phyloP scores from a whole-genome alignment of 495 filamentous ascomycete species.

The Trichoderma gamsii region DNA sequence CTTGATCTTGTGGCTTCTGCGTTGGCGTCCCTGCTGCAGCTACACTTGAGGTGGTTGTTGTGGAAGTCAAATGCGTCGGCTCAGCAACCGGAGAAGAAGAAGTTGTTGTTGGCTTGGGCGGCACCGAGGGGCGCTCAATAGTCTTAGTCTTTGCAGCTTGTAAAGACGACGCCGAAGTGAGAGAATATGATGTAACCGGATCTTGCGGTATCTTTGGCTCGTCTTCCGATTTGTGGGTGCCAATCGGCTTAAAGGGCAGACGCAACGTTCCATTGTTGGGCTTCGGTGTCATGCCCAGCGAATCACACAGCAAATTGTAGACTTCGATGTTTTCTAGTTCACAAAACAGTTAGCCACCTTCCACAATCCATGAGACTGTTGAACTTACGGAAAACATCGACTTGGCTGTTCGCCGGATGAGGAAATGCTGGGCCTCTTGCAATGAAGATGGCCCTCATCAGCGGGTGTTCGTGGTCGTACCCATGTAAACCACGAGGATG shows the following conservation, averaged over 20 bases:
- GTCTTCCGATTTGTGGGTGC: conserved; percentile 48
- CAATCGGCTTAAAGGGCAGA: conserved; percentile 64
- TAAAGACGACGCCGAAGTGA: conserved; percentile 17
- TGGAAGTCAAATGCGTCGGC: not conserved
- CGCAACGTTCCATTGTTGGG: conserved; percentile 86
- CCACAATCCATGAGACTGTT: not conserved
- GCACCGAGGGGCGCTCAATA: not conserved
- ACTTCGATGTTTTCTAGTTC: conserved; percentile 84
- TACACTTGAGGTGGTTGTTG: not conserved
- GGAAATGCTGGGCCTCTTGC: conserved; percentile 85
- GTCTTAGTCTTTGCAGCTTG: conserved; percentile 18
- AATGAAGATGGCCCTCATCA: conserved; percentile 91
- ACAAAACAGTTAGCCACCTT: conserved; percentile 21
- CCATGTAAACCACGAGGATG: conserved; percentile 77
- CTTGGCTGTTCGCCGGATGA: conserved; percentile 69
- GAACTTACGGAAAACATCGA: conserved; percentile 80
- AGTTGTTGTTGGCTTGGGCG: not conserved
- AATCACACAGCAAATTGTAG: conserved; percentile 90
- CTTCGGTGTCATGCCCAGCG: conserved; percentile 58
- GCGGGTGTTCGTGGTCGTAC: conserved; percentile 80
- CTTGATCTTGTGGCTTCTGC: not conserved
- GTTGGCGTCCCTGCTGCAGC: not conserved
- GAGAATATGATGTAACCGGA: conserved; percentile 23
- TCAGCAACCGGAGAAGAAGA: not conserved
- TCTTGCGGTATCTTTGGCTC: conserved; percentile 30